A percentile compares a stretch with the other conserved stretches of the same genome.
Conservation (phyloP, 2,329 filamentous ascomycete genomes). For the Calycina marina region DNA sequence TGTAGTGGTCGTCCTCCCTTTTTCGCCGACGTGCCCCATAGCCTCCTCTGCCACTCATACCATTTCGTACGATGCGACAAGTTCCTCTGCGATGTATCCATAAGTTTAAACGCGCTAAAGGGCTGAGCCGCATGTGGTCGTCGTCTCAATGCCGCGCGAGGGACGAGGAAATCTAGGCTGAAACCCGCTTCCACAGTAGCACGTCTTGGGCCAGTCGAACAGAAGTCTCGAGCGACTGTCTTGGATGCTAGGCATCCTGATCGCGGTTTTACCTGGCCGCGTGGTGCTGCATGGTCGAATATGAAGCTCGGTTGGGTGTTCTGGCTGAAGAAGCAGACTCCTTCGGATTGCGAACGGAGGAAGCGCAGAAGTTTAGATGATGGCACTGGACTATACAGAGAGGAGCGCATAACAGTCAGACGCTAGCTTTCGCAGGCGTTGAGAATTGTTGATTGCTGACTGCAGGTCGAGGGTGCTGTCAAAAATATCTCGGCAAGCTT, state of each 20-base stretch:
- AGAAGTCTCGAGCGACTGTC: conserved; percentile 9
- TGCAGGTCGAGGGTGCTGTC: no score
- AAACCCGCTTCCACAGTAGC: conserved; percentile 14
- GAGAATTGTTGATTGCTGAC: conserved; percentile 2
- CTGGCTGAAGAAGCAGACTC: conserved; percentile 34
- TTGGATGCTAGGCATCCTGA: conserved; percentile 5
- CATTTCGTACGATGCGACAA: conserved; percentile 7
- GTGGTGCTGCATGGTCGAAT: conserved; percentile 14
- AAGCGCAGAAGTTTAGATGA: conserved; percentile 52
- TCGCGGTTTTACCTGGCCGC: conserved; percentile 6
- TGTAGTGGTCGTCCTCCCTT: conserved; percentile 27
- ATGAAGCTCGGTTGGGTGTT: conserved; percentile 22
- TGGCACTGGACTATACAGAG: conserved; percentile 25
- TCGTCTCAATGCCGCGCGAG: conserved; percentile 7
- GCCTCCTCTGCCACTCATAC: conserved; percentile 14
- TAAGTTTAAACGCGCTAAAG: conserved; percentile 1
- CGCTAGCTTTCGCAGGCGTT: conserved; percentile 5
- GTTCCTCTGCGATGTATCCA: conserved; percentile 7
- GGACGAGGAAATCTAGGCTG: conserved; percentile 16
- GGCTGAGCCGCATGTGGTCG: conserved; percentile 1
- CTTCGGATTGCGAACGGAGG: conserved; percentile 55
- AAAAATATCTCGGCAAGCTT: no score
- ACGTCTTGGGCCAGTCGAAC: conserved; percentile 8
- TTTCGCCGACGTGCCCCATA: conserved; percentile 11
- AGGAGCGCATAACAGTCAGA: conserved; percentile 21